Evolutionary conservation across 441 rosid genomes (phyloP).

Genomic region (Monsonia emarginata): DNA sequence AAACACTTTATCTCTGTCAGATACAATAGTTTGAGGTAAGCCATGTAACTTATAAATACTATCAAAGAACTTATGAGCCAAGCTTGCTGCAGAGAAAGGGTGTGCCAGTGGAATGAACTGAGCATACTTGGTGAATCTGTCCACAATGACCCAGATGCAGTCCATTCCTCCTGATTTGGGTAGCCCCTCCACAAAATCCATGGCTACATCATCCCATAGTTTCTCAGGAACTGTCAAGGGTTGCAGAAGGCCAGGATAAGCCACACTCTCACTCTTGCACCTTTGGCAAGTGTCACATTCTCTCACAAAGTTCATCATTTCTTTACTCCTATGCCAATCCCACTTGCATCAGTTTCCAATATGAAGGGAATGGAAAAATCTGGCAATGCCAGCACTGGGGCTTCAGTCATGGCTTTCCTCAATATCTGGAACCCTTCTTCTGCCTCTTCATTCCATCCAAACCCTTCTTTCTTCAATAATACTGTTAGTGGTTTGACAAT

Average conservation of each 20-base stretch:
- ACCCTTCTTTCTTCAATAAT: background rate
- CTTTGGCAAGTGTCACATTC: background rate
- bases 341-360: background rate
- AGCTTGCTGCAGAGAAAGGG: background rate
- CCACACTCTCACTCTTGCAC: background rate
- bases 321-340: background rate
- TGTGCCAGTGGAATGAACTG: background rate
- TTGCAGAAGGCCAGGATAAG: background rate
- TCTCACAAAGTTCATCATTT: background rate
- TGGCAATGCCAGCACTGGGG: background rate
- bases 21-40: background rate
- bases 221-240: background rate
- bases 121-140: background rate
- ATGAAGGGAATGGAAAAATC: background rate
- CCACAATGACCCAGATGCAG: constrained; percentile 4
- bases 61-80: background rate
- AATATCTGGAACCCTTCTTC: background rate
- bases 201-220: background rate
- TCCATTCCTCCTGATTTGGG: background rate
- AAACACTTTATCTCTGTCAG: background rate
- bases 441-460: background rate
- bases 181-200: constrained; percentile 7
- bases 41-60: constrained; percentile 1
- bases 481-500: background rate
- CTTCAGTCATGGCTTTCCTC: background rate